Percentiles rank a stretch among this genome's conserved stretches.
Conservation (phyloP, 352 stramenopile genomes). For the Globisporangium recalcitrans region DNA sequence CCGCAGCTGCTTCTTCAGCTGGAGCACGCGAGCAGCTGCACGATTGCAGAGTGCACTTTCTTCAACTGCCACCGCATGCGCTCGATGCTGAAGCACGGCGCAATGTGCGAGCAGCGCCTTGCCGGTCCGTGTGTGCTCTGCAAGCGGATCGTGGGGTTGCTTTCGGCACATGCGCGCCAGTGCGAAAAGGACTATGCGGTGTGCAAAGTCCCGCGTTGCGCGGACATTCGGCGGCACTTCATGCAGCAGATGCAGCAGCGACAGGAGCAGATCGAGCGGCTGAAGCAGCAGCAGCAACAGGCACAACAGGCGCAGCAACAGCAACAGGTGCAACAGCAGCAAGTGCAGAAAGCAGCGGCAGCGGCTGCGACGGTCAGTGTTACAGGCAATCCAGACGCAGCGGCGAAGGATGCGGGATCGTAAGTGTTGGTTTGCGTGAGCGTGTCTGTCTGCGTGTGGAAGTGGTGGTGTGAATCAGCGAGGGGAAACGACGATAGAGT, state of each 20-base stretch:
- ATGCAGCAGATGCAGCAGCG: conserved; percentile 73
- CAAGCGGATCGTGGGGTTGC: conserved; percentile 80
- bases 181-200: conserved; percentile 70
- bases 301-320: conserved; percentile 22
- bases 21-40: conserved; percentile 78
- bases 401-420: neutral
- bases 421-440: neutral
- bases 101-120: conserved; percentile 77
- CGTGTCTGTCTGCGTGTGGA: neutral
- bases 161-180: conserved; percentile 76
- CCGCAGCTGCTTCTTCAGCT: conserved; percentile 81
- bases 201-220: conserved; percentile 83
- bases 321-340: conserved; percentile 5
- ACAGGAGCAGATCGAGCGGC: conserved; percentile 50
- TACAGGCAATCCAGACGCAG: neutral
- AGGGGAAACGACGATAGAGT: neutral
- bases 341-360: conserved; percentile 5
- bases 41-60: conserved; percentile 63
- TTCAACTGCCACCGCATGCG: conserved; percentile 87
- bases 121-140: conserved; percentile 77
- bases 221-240: conserved; percentile 82
- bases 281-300: conserved; percentile 34
- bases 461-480: too few relatives aligned
- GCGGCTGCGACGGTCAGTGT: neutral
- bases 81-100: conserved; percentile 87